A percentile compares a stretch with the other conserved stretches of the same genome.
Evolutionary conservation across 345 rosid species (phyloP).

Genomic region (Boechera stricta): DNA sequence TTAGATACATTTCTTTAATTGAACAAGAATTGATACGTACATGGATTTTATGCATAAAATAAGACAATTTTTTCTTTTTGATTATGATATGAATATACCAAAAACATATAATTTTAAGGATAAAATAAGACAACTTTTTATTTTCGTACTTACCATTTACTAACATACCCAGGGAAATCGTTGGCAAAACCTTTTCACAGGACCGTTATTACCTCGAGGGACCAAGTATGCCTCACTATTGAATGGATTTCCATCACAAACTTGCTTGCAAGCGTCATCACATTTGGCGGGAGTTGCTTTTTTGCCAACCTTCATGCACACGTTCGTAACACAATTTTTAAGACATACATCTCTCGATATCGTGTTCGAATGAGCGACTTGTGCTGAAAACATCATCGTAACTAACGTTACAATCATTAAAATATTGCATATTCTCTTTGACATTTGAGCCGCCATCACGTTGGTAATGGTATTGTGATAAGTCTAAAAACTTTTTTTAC

Average conservation of each 20-base stretch:
- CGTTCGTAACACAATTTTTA: background rate
- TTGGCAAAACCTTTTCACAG: background rate
- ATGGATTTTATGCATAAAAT: no score
- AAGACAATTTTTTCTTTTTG: no score
- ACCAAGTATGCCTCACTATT: background rate
- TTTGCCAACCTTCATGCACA: slow-evolving; percentile 7
- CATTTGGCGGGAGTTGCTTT: slow-evolving; percentile 4
- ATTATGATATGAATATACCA: no score
- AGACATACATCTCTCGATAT: background rate
- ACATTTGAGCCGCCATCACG: background rate
- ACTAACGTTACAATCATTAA: background rate
- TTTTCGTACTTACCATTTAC: background rate
- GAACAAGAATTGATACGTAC: no score
- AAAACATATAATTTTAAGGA: no score
- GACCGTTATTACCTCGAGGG: background rate
- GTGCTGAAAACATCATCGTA: slow-evolving; percentile 9
- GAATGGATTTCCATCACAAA: background rate
- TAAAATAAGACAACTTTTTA: no score
- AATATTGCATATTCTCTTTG: background rate
- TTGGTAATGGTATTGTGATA: no score
- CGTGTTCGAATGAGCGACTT: background rate
- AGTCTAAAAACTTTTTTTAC: background rate
- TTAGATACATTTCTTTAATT: no score
- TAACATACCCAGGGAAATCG: background rate
- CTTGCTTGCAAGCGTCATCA: background rate